These are phyloP conservation scores for Fraxinus sp. DNA, from an alignment of 305 asterid genomes.

Conservation along the genomic window DNA sequence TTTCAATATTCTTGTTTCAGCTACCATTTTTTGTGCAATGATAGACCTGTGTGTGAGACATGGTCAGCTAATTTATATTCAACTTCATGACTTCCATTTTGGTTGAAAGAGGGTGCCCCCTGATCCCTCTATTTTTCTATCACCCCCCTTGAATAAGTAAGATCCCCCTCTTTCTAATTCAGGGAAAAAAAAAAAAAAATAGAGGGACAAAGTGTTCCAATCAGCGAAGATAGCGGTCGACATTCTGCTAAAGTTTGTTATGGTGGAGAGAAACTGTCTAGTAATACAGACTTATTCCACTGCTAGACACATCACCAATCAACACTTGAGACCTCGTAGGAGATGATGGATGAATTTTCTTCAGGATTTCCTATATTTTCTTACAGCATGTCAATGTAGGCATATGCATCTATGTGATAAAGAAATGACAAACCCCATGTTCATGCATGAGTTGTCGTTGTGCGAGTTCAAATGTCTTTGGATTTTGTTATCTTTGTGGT, in stretches of 20 bases:
- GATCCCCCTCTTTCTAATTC: background rate
- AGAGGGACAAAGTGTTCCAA: too few relatives aligned
- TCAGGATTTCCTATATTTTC: background rate
- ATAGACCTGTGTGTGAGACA: background rate
- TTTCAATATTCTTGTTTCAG: background rate
- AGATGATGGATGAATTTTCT: background rate
- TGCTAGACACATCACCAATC: background rate
- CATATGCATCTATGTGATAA: background rate
- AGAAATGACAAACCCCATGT: background rate
- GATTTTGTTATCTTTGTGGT: background rate
- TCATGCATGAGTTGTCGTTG: background rate
- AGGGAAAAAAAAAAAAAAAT: too few relatives aligned
- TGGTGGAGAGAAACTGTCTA: background rate
- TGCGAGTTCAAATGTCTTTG: conserved; percentile 2
- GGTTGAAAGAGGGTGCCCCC: background rate
- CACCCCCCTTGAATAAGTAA: too few relatives aligned
- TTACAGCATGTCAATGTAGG: background rate
- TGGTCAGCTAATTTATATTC: background rate
- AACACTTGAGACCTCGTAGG: background rate
- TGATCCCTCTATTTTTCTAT: too few relatives aligned
- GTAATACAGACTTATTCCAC: background rate
- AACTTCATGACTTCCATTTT: background rate
- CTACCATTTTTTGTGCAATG: background rate
- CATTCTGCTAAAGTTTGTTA: background rate
- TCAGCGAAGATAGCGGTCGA: too few relatives aligned